A percentile compares a stretch with the other conserved stretches of the same genome.
These are phyloP conservation scores for Hypomyces perniciosus DNA, from an alignment of 2,329 filamentous ascomycete genomes.

Conservation along the genomic window DNA sequence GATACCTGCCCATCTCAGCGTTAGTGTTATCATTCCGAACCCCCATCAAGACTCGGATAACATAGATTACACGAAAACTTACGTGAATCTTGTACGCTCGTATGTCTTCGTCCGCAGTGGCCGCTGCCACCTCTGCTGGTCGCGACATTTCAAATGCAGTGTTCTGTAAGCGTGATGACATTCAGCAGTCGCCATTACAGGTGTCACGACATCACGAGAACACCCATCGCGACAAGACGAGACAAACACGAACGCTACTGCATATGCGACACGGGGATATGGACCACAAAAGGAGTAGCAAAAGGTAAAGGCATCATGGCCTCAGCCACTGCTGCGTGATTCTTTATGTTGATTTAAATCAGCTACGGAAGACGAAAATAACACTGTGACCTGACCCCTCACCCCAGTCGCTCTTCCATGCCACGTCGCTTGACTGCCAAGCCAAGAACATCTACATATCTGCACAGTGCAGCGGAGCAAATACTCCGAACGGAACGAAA, in stretches of 20 bases:
- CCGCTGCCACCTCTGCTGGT: constrained; percentile 18
- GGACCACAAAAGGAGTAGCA: too few relatives aligned
- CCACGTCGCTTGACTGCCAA: not conserved
- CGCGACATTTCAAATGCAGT: constrained; percentile 12
- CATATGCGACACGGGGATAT: too few relatives aligned
- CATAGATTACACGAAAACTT: constrained; percentile 22
- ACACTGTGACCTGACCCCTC: not conserved
- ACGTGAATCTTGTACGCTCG: constrained; percentile 54
- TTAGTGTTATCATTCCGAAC: not conserved
- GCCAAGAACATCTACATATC: not conserved
- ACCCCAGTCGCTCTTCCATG: not conserved
- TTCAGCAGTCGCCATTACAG: not conserved
- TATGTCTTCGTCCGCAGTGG: constrained; percentile 36
- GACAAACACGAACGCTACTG: not conserved
- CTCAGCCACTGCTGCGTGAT: not conserved
- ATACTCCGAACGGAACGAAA: not conserved
- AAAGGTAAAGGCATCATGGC: not conserved
- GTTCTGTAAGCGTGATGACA: not conserved
- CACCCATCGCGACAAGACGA: not conserved
- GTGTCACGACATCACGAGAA: not conserved
- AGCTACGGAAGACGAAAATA: not conserved
- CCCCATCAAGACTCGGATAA: not conserved
- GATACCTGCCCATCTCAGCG: constrained; percentile 46
- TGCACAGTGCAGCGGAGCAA: constrained; percentile 1
- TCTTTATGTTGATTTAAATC: not conserved